Evolutionary conservation across 2,329 filamentous ascomycete species (phyloP).

Genomic region (Xylariaceae sp.): DNA sequence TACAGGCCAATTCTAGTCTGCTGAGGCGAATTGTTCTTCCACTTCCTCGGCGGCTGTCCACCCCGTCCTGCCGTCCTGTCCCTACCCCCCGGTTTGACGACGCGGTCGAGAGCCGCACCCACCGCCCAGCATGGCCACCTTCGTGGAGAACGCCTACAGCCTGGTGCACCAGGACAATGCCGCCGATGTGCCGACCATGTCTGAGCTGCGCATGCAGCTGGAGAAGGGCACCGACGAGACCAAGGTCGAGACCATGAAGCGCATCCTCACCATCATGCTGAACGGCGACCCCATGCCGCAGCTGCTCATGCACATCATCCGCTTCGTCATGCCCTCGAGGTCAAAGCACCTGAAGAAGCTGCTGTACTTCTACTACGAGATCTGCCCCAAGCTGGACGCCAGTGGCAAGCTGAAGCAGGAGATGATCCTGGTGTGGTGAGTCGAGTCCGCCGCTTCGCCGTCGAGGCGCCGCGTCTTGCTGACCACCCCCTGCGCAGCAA

Average conservation of each 20-base stretch:
- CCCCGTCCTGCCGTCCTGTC: too few species aligned
- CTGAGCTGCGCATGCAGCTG: conserved; percentile 85
- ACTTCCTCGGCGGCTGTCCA: conserved; percentile 1
- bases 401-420: conserved; percentile 96
- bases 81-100: conserved; percentile 6
- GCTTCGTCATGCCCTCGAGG: conserved; percentile 98
- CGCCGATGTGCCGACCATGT: conserved; percentile 80
- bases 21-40: conserved; percentile 11
- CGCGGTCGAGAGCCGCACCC: conserved; percentile 22
- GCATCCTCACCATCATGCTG: conserved; percentile 92
- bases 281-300: conserved; percentile 95
- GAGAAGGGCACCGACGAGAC: conserved; percentile 91
- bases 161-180: conserved; percentile 97
- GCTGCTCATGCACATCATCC: conserved; percentile 98
- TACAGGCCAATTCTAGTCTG: conserved; percentile 12
- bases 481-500: conserved; percentile 60
- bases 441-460: too few species aligned
- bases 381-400: conserved; percentile 90
- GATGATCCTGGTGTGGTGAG: conserved; percentile 97
- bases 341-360: conserved; percentile 96
- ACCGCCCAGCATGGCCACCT: conserved; percentile 70
- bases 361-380: conserved; percentile 98
- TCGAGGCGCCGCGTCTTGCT: too few species aligned
- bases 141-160: conserved; percentile 92
- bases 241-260: conserved; percentile 94